Evolutionary conservation across 2,329 filamentous ascomycete species (phyloP), one percentile per base, ranked within the genome.

Genomic region (Fusarium oligoseptatum): DNA sequence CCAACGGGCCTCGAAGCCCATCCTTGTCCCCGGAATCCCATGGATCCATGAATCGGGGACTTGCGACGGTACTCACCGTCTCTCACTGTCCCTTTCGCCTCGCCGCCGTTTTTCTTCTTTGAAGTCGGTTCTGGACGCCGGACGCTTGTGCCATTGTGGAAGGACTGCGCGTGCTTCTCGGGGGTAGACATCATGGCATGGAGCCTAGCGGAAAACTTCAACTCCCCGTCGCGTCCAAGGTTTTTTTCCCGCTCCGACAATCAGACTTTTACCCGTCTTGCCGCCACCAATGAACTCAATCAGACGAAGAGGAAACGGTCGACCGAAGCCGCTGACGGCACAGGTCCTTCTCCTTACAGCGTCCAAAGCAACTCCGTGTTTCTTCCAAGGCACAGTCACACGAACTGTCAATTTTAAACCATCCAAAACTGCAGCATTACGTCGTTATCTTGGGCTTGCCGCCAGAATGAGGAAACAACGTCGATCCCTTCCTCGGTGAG

Each of bases 401-500:
- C 55, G 43, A 67, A 61, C 57, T 64, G 71, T 74, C 60, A 72
- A 55, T 41, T 45, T 61, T 48, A 36, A 61, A 39, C 41, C 41
- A 37, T 29, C 60, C 52, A 39, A 65, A 36, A 50, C 64, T 76
- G 76, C 66, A 74, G 48, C 64, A 77, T 77, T 77, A 77, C 75
- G 75, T 76, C 75, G 75, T 58, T 65, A 27, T 65, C 39, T 43
- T 64, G 36, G 43, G 32, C 63, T 75, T 55, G 22, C 27, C 37
- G 17, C 41, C 56, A 57, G 17, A 52, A 27, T 27, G 62, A 61
- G 64, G 41, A 29, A 72, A 58, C 48, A 17, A 6, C 27, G 75
- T 71, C 68, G 76, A 77, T 77, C 76, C 57, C 64, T 78, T 78
- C 74, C 76, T 29, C 56, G 66, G 34, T 64, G 29, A 76, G 70